A percentile compares a stretch with the other conserved stretches of the same genome.
Evolutionary conservation across 192 early-diverging fungal species (phyloP).

Genomic region (Phycomyces nitens): DNA sequence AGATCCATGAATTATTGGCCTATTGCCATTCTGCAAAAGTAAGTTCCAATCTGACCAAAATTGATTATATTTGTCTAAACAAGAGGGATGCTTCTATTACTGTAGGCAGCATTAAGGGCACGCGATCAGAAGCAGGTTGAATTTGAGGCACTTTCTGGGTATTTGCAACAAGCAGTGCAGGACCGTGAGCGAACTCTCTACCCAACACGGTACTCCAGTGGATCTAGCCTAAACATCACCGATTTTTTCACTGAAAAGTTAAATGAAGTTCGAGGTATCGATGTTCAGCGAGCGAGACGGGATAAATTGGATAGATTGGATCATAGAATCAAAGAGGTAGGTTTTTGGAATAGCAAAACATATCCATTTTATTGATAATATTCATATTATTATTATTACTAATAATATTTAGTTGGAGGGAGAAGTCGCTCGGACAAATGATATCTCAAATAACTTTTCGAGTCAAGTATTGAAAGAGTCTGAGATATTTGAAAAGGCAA

Average conservation of each 20-base stretch:
- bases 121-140: conserved; percentile 97
- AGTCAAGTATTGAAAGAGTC: conserved; percentile 78
- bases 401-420: conserved; percentile 64
- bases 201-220: conserved; percentile 57
- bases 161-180: conserved; percentile 62
- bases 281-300: conserved; percentile 77
- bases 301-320: conserved; percentile 76
- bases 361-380: no score
- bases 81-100: background rate
- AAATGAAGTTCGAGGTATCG: conserved; percentile 84
- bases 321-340: conserved; percentile 65
- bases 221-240: conserved; percentile 47
- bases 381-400: no score
- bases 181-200: conserved; percentile 73
- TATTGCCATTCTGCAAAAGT: conserved; percentile 79
- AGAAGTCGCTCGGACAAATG: conserved; percentile 74
- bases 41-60: conserved; percentile 5
- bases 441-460: conserved; percentile 69
- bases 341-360: no score
- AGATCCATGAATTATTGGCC: conserved; percentile 81
- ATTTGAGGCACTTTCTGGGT: conserved; percentile 82
- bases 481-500: conserved; percentile 76
- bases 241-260: conserved; percentile 85
- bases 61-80: no score
- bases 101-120: conserved; percentile 65